A percentile compares a stretch with the other conserved stretches of the same genome.
Conservation (phyloP, 306 rosid species). For the Rosa multiflora region DNA sequence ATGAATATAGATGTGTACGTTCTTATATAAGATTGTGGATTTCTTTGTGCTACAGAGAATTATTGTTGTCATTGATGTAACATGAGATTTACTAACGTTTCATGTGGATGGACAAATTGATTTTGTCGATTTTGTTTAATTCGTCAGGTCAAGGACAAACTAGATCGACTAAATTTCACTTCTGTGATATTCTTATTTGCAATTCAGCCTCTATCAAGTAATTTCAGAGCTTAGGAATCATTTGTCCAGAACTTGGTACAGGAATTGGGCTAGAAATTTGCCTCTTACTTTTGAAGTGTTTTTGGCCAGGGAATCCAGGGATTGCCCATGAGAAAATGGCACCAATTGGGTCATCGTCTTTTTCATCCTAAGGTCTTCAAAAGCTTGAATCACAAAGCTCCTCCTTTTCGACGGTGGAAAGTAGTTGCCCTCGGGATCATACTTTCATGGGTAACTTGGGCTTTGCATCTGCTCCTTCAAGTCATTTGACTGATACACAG, state of each 20-base stretch:
- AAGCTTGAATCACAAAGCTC: neutral
- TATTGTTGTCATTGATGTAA: neutral
- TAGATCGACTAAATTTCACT: neutral
- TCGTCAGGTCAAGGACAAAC: neutral
- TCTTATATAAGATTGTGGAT: neutral
- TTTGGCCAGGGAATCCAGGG: no score
- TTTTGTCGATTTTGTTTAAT: neutral
- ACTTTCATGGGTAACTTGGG: no score
- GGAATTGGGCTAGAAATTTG: neutral
- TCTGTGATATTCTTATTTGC: no score
- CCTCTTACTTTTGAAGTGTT: neutral
- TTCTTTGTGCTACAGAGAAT: neutral
- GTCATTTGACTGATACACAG: no score
- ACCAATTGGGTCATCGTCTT: no score
- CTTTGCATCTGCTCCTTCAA: no score
- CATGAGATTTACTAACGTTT: neutral
- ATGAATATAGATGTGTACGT: neutral
- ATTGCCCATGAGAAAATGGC: no score
- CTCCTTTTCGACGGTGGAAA: neutral
- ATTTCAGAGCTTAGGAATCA: no score
- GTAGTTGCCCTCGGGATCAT: no score
- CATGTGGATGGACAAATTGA: neutral
- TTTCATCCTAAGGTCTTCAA: neutral
- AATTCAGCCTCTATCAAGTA: no score
- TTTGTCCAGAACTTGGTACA: neutral